Base-by-base conservation (phyloP, 371 early-diverging fungal genomes). In the Phascolomyces articulosus region DNA sequence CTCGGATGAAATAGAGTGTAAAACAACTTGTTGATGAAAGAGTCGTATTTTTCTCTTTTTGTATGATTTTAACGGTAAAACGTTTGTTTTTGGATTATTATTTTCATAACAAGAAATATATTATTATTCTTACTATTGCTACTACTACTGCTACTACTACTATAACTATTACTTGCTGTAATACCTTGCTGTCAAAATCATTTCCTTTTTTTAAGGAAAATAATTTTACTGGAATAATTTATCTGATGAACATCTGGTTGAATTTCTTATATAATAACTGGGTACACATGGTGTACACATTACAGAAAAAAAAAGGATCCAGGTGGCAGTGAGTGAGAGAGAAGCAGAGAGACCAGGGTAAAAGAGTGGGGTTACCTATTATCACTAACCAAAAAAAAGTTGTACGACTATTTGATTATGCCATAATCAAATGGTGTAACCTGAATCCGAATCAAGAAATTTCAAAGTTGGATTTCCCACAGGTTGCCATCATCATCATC, bases 381-480 rank as follows among this genome's bases (percentile, higher is more conserved):
- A 34, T 34, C 34, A 34, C 34, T n/a, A n/a, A n/a, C n/a, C n/a
- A n/a, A n/a, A 34, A 6, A 34, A 11, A 34, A 28, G 23, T 51
- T 24, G 51, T 51, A 24, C 51, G 15, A 24, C 51, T 4, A n/a
- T 24, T 23, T 9, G 51, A 7, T 51, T 1, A 51, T 51, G 51
- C 24, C 21, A 23, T 51, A 51, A 24, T 51, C 51, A 24, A 3
- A 24, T 24, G 7, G 51, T 51, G 26, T n/a, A 20, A 51, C 51
- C 23, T 15, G 51, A 15, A 7, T 51, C 51, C 51, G 51, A 51
- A 51, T 51, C 51, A 51, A 51, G 51, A 51, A 51, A 24, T n/a
- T 47, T 20, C 1, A 51, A 16, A 13, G 44, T 34, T 34, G 16
- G 4, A 47, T 11, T 51, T 51, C 51, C 51, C 51, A 51, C 51